Percentiles rank a stretch among this genome's conserved stretches.
Conservation (phyloP, 345 rosid species). For the Chamaenerion angustifolium region DNA sequence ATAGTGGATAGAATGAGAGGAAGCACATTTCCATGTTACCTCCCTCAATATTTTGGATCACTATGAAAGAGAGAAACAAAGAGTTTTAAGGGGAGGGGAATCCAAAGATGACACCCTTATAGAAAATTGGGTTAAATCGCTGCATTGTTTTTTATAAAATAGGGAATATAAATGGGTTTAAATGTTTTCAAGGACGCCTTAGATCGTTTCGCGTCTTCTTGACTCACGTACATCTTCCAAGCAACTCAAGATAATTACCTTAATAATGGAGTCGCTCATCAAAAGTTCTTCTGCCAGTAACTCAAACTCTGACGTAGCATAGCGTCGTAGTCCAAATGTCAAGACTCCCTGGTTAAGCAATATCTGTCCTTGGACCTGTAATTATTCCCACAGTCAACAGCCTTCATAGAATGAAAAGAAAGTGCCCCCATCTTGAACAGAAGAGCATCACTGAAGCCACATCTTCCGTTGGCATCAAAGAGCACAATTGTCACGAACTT, state of each 20-base stretch:
- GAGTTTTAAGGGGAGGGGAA: no score
- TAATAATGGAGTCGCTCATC: slow-evolving; percentile 90
- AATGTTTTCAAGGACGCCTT: no score
- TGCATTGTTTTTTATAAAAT: no score
- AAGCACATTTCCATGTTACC: no score
- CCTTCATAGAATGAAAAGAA: slow-evolving; percentile 1
- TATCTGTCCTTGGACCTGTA: slow-evolving; percentile 93
- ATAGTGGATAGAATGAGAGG: no score
- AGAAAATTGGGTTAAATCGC: no score
- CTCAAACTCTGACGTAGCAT: slow-evolving; percentile 93
- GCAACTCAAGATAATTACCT: slow-evolving; percentile 35
- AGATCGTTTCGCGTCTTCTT: no score
- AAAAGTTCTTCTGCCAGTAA: slow-evolving; percentile 93
- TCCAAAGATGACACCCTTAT: no score
- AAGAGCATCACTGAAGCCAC: slow-evolving; percentile 2
- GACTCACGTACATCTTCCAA: background rate
- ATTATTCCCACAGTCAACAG: slow-evolving; percentile 2
- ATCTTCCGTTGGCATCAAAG: background rate
- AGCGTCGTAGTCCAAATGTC: slow-evolving; percentile 70
- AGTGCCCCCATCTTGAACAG: background rate
- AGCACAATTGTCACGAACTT: no score
- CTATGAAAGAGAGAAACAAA: no score
- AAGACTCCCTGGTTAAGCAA: slow-evolving; percentile 77
- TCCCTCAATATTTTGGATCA: no score
- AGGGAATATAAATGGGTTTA: no score